These are phyloP conservation scores for Globisporangium polare DNA, from an alignment of 352 stramenopile genomes.

Conservation along the genomic window DNA sequence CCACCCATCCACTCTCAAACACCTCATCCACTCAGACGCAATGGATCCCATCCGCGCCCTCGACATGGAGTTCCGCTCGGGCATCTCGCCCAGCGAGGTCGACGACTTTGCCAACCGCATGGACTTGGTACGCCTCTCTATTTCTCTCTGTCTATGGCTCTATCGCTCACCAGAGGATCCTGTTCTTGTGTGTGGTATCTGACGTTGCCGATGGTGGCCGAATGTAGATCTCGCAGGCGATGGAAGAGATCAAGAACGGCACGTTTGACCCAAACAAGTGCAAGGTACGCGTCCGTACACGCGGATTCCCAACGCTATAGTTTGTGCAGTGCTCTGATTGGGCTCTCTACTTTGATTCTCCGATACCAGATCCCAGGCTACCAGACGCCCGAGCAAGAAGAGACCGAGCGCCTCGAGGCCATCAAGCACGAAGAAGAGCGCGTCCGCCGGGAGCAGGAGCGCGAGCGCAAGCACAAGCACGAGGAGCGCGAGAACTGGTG, in stretches of 20 bases:
- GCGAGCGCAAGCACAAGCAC: constrained; percentile 33
- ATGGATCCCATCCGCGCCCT: constrained; percentile 63
- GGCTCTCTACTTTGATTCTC: neutral
- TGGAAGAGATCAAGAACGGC: constrained; percentile 78
- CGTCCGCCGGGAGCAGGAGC: constrained; percentile 36
- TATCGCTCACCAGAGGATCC: neutral
- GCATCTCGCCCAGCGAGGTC: constrained; percentile 59
- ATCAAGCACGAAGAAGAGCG: constrained; percentile 35
- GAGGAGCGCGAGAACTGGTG: constrained; percentile 73
- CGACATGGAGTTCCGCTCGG: constrained; percentile 68
- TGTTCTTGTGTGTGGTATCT: neutral
- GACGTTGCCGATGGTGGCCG: neutral
- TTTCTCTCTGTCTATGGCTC: neutral
- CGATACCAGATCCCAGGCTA: constrained; percentile 62
- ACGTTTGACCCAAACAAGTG: constrained; percentile 73
- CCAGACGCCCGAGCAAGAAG: constrained; percentile 72
- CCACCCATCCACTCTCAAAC: neutral
- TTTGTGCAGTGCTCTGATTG: too few species aligned
- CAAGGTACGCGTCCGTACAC: constrained; percentile 30
- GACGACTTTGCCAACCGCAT: constrained; percentile 70
- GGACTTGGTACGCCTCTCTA: constrained; percentile 40
- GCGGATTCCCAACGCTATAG: too few species aligned
- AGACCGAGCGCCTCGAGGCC: constrained; percentile 37
- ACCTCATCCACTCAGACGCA: constrained; percentile 1
- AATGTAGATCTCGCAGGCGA: constrained; percentile 55